Evolutionary conservation across 2,329 filamentous ascomycete species (phyloP), one percentile per base, ranked within the genome.

Genomic region (Sporothrix sp.): DNA sequence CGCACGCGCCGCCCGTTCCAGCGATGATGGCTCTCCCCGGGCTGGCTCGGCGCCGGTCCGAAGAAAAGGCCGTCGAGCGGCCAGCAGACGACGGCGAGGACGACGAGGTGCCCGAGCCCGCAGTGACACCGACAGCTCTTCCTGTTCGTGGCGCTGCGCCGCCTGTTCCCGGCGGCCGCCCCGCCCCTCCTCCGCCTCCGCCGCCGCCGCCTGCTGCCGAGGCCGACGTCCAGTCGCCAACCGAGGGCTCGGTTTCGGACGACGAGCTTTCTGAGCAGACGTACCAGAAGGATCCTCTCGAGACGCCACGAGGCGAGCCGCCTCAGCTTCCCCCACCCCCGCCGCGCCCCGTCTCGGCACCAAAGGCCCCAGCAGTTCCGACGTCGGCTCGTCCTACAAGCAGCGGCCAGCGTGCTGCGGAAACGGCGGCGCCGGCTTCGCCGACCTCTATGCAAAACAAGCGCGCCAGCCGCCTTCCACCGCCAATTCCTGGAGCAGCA

Each of bases 191-290:
- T 46, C 76, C 76, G 59, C 84, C 83, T 44, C 78, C 78, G 47
- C 76, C 76, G 59, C 84, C 83, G 45, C 71, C 71, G 30, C 35
- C 48, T 3, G 71, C 71, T 36, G 72, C 76, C 27, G 30, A 58
- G 35, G 68, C 74, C 32, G 70, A 71, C 38, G 62, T 78, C 14
- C 72, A 75, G 43, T 86, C 86, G 36, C 82, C 81, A 40, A 87
- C 82, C 52, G 76, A 84, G 54, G 89, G 88, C 27, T 94, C 88
- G 1, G 87, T 85, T 63, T 93, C 90, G 38, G 90, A 94, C 59
- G 90, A 96, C 63, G 91, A 96, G 65, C 70, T 89, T 59, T 88
- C 85, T 9, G 71, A 72, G 48, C 66, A 67, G 61, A 62, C 36
- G 16, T 16, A n/a, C 11, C 50, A 43, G 14, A 66, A 71, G 46